phyloP scores from a whole-genome alignment of 192 early-diverging fungal genomes.

The Mortierella claussenii region DNA sequence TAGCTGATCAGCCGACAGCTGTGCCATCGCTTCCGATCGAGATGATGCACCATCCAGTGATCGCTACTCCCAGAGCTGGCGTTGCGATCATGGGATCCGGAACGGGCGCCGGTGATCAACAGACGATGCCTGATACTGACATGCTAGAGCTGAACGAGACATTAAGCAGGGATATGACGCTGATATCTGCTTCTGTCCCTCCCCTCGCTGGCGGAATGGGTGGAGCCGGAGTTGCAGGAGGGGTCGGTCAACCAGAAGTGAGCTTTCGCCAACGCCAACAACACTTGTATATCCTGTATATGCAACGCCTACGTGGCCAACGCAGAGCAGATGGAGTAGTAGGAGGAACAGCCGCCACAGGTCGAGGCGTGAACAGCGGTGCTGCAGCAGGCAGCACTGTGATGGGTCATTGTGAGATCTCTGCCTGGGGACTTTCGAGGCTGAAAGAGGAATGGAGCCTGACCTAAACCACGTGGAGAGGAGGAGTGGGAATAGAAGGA shows the following conservation, averaged over 20 bases:
- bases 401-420: conserved; percentile 35
- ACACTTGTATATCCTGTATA: conserved; percentile 1
- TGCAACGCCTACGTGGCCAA: no score
- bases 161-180: neutral
- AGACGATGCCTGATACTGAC: neutral
- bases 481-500: no score
- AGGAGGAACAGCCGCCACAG: no score
- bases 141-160: conserved; percentile 4
- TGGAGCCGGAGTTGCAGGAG: neutral
- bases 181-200: no score
- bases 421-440: conserved; percentile 29
- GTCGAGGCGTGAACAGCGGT: neutral
- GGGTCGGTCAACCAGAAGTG: neutral
- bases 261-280: conserved; percentile 5
- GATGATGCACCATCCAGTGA: conserved; percentile 32
- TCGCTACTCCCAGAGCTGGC: conserved; percentile 18
- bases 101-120: neutral
- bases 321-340: no score
- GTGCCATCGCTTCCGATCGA: conserved; percentile 7
- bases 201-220: no score
- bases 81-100: conserved; percentile 9
- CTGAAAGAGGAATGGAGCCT: conserved; percentile 36
- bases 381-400: neutral
- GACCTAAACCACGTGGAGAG: neutral
- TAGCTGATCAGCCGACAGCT: neutral